These are phyloP conservation scores for Gaertneriomyces sp. DNA, from an alignment of 192 early-diverging fungal genomes.

Conservation along the genomic window DNA sequence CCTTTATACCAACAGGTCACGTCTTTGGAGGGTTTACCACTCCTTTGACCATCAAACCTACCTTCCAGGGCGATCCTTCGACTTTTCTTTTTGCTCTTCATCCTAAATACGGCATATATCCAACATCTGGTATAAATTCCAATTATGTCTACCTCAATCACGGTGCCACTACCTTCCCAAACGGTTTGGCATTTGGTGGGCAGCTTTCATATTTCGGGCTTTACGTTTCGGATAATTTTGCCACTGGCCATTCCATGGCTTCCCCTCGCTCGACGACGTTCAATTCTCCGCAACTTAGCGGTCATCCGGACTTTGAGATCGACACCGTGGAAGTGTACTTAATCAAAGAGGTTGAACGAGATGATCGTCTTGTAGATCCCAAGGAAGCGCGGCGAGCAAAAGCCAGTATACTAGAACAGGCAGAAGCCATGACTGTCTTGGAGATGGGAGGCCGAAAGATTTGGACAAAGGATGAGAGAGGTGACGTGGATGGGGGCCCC, in stretches of 20 bases:
- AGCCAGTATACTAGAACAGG: slow-evolving; percentile 7
- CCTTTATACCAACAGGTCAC: background rate
- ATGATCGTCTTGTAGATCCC: slow-evolving; percentile 24
- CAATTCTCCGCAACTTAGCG: slow-evolving; percentile 21
- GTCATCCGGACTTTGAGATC: slow-evolving; percentile 9
- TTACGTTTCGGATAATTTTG: slow-evolving; percentile 15
- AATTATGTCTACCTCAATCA: slow-evolving; percentile 26
- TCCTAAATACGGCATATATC: slow-evolving; percentile 7
- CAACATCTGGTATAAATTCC: slow-evolving; percentile 14
- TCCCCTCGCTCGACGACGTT: slow-evolving; percentile 17
- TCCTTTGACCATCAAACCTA: background rate
- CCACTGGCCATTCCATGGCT: slow-evolving; percentile 19
- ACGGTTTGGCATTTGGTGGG: slow-evolving; percentile 33
- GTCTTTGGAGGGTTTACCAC: slow-evolving; percentile 24
- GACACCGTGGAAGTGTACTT: slow-evolving; percentile 28
- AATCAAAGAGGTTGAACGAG: slow-evolving; percentile 23
- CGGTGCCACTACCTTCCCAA: slow-evolving; percentile 21
- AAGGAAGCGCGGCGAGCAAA: slow-evolving; percentile 6
- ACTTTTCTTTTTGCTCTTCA: slow-evolving; percentile 17
- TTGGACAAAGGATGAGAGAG: slow-evolving; percentile 19
- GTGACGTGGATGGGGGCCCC: too few species aligned
- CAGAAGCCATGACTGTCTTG: slow-evolving; percentile 5
- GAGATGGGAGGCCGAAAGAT: slow-evolving; percentile 26
- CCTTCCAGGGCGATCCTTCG: slow-evolving; percentile 12
- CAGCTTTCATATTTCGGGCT: slow-evolving; percentile 32